These are phyloP conservation scores for Pterula multifida DNA, from an alignment of 1,284 basidiomycete species.

Conservation along the genomic window DNA sequence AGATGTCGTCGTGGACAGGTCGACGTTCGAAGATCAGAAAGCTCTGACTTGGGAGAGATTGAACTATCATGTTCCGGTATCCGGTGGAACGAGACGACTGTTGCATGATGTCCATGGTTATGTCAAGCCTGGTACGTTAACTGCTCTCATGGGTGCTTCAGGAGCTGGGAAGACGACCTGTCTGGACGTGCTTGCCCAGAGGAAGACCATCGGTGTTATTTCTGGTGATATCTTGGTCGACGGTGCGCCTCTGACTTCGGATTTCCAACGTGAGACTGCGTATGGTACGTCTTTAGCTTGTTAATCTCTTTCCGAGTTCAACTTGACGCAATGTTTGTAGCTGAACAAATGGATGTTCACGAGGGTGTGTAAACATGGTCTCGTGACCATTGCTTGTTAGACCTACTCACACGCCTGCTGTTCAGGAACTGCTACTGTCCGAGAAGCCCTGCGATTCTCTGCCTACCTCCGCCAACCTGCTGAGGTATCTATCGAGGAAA, in stretches of 20 bases:
- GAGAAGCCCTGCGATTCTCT: slow-evolving; percentile 85
- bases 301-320: slow-evolving; percentile 17
- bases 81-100: slow-evolving; percentile 57
- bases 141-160: slow-evolving; percentile 57
- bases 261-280: slow-evolving; percentile 71
- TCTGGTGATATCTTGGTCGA: slow-evolving; percentile 74
- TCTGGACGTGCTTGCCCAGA: slow-evolving; percentile 79
- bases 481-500: slow-evolving; percentile 62
- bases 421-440: slow-evolving; percentile 79
- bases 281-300: slow-evolving; percentile 36
- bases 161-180: slow-evolving; percentile 66
- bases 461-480: slow-evolving; percentile 83
- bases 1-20: background rate
- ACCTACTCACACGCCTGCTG: no score
- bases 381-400: slow-evolving; percentile 7
- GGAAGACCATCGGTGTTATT: slow-evolving; percentile 81
- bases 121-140: slow-evolving; percentile 79
- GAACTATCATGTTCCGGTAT: slow-evolving; percentile 66
- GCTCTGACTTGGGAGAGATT: slow-evolving; percentile 62
- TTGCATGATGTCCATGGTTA: slow-evolving; percentile 83
- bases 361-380: slow-evolving; percentile 33
- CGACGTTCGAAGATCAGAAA: slow-evolving; percentile 24
- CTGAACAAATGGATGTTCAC: slow-evolving; percentile 84
- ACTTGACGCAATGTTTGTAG: slow-evolving; percentile 26
- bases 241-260: slow-evolving; percentile 59